phyloP scores from a whole-genome alignment of 2,329 filamentous ascomycete genomes.

The Torrubiella hemipterigena region DNA sequence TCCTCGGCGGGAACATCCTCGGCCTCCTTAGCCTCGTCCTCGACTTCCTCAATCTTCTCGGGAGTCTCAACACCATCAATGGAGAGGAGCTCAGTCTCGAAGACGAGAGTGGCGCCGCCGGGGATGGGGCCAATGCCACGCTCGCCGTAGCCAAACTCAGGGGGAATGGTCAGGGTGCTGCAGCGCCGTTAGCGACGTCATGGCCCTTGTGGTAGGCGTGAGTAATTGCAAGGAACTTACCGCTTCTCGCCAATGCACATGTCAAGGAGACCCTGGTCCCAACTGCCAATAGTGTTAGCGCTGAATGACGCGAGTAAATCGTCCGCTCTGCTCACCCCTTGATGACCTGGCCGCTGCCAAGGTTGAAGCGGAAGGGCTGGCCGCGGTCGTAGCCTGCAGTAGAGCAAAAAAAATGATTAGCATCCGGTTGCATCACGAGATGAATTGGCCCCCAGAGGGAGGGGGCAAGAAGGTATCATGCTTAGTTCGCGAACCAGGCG shows the following conservation, averaged over 20 bases:
- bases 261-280: slow-evolving; percentile 79
- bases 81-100: slow-evolving; percentile 80
- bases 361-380: slow-evolving; percentile 62
- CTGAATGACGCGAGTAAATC: too few relatives aligned
- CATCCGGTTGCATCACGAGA: too few relatives aligned
- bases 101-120: slow-evolving; percentile 68
- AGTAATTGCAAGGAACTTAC: slow-evolving; percentile 19
- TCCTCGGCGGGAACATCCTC: too few relatives aligned
- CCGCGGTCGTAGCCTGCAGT: slow-evolving; percentile 69
- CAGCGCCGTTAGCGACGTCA: slow-evolving; percentile 9
- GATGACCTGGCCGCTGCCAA: slow-evolving; percentile 78
- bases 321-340: too few relatives aligned
- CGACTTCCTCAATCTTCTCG: slow-evolving; percentile 20
- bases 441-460: too few relatives aligned
- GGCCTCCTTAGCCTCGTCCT: too few relatives aligned
- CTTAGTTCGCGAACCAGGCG: neutral
- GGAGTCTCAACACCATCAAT: slow-evolving; percentile 60
- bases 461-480: too few relatives aligned
- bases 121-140: slow-evolving; percentile 72
- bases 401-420: too few relatives aligned
- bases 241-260: slow-evolving; percentile 96
- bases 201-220: neutral
- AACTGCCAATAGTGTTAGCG: slow-evolving; percentile 35
- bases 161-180: slow-evolving; percentile 78
- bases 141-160: slow-evolving; percentile 71